These are phyloP conservation scores for Apophysomyces sp. DNA, from an alignment of 371 early-diverging fungal genomes.

Conservation along the genomic window DNA sequence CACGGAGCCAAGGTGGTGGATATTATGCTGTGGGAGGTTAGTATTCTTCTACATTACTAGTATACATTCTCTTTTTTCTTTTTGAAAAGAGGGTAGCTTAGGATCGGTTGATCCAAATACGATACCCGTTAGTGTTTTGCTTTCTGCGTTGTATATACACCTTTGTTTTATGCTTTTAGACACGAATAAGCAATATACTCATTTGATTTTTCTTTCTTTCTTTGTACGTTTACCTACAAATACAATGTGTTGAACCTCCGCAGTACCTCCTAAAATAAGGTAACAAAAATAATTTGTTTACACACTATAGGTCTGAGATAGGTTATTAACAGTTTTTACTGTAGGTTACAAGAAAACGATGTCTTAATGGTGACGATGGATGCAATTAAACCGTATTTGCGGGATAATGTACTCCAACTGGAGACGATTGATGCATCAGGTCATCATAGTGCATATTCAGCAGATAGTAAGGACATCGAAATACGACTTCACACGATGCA, in stretches of 20 bases:
- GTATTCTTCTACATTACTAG: constrained; percentile 16
- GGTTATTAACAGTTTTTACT: not conserved
- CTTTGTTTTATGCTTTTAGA: not conserved
- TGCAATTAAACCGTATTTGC: constrained; percentile 12
- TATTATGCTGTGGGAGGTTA: constrained; percentile 52
- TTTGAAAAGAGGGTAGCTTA: not conserved
- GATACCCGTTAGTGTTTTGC: not conserved
- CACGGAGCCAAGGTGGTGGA: constrained; percentile 30
- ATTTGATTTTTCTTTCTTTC: not conserved
- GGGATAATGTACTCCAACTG: constrained; percentile 1
- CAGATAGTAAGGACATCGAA: constrained; percentile 3
- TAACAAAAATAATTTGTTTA: constrained; percentile 3
- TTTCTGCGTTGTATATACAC: not conserved
- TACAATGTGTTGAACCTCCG: constrained; percentile 3
- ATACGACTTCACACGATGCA: constrained; percentile 8
- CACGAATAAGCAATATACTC: not conserved
- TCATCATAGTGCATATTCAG: not conserved
- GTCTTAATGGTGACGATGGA: constrained; percentile 11
- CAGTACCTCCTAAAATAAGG: constrained; percentile 20
- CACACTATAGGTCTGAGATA: not conserved
- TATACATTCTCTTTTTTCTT: not conserved
- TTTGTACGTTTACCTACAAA: constrained; percentile 12
- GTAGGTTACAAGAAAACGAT: constrained; percentile 10
- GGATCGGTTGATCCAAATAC: not conserved
- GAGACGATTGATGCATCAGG: not conserved